A percentile compares a stretch with the other conserved stretches of the same genome.
Conservation (phyloP, 345 rosid genomes). For the Camelina hispida region DNA sequence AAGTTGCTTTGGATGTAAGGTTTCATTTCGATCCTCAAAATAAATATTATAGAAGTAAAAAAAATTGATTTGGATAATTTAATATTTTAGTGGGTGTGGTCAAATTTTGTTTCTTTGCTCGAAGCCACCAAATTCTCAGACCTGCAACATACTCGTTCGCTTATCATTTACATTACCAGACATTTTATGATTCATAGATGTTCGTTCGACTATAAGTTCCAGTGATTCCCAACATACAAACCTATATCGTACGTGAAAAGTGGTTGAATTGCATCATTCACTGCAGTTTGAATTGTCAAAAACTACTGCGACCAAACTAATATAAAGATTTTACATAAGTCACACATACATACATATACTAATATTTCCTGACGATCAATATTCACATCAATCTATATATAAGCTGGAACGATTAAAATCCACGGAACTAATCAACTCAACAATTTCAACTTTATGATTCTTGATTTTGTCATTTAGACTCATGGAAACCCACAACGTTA, state of each 20-base stretch:
- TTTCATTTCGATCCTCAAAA: too few species aligned
- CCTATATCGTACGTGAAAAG: slow-evolving; percentile 24
- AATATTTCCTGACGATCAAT: neutral
- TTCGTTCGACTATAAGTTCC: neutral
- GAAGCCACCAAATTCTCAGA: neutral
- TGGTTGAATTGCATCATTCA: slow-evolving; percentile 20
- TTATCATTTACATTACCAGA: too few species aligned
- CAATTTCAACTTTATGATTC: too few species aligned
- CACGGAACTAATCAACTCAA: too few species aligned
- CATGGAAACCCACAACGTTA: neutral
- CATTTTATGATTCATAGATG: neutral
- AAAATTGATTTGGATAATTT: neutral
- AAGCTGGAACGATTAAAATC: neutral
- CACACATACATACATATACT: neutral
- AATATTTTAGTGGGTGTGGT: neutral
- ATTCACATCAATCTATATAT: neutral
- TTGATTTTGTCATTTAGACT: too few species aligned
- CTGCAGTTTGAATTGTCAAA: slow-evolving; percentile 1
- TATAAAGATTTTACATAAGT: neutral
- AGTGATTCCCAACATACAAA: slow-evolving; percentile 10
- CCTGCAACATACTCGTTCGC: too few species aligned
- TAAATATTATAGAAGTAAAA: neutral
- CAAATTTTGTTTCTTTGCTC: neutral
- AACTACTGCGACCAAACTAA: slow-evolving; percentile 1
- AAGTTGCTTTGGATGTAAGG: neutral